A percentile compares a stretch with the other conserved stretches of the same genome.
phyloP scores from a whole-genome alignment of 73 alveolate genomes.

The Paramecium octaurelia region DNA sequence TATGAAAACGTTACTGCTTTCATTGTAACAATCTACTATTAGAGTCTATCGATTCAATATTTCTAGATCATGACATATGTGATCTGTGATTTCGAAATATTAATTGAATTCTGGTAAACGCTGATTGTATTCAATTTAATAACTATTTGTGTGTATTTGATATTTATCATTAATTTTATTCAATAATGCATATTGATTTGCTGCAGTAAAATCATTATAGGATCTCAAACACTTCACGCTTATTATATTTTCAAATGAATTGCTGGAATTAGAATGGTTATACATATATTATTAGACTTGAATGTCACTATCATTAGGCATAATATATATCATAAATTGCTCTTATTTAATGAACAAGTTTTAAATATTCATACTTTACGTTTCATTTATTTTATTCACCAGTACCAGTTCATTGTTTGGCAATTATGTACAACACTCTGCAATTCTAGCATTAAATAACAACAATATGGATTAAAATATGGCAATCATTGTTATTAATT shows the following conservation, averaged over 20 bases:
- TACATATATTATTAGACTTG: neutral
- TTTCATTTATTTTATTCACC: neutral
- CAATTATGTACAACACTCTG: neutral
- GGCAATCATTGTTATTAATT: neutral
- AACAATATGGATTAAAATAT: neutral
- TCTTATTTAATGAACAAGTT: neutral
- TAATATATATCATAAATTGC: neutral
- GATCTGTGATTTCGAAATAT: neutral
- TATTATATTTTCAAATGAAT: neutral
- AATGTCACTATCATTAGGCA: neutral
- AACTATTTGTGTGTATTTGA: neutral
- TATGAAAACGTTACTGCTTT: neutral
- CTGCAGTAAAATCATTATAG: neutral
- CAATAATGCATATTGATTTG: neutral
- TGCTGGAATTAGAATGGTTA: neutral
- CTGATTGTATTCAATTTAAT: neutral
- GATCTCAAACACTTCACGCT: neutral
- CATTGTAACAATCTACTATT: neutral
- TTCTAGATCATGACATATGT: neutral
- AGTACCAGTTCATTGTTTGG: neutral
- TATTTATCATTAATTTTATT: neutral
- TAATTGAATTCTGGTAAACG: slow-evolving; percentile 1
- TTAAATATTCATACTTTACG: neutral
- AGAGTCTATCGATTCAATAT: neutral
- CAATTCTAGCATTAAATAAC: neutral